Base-by-base conservation (phyloP, 768 basidiomycete genomes). In the Sutorius australiensis region DNA sequence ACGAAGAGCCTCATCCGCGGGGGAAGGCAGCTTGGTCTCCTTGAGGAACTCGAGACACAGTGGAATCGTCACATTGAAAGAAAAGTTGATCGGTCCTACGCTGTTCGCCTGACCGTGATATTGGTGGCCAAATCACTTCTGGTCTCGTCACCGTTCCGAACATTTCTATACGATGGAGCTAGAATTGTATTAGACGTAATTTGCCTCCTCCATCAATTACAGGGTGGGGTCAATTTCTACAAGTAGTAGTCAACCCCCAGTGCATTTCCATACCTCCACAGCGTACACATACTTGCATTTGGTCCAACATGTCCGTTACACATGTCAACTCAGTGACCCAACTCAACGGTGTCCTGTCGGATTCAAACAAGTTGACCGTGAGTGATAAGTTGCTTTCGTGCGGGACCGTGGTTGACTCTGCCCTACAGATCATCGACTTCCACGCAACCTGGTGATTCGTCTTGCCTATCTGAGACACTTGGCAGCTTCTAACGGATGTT, bases 361-460 rank as follows among this genome's bases (percentile, higher is more conserved):
- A 79, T 60, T 80, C 80, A 3, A 77, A 80, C 48, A 89, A 88
- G 64, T 66, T 90, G 28, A 79, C 86, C 21, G 89, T 89, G 50
- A 63, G 75, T 53, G 0, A 56, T 21, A 12, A 3, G 11, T 11
- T 27, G 0, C 42, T 24, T 30, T 37, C 46, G 38, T 6, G 17
- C 36, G 36, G 21, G 14, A 30, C 21, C 2, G 11, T 24, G 43
- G 38, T 41, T 56, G 36, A 39, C 38, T 16, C 27, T n/a, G 13
- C 44, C 38, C 19, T 50, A 21, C 44, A 89, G 88, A 84, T 92
- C 54, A 89, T 92, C 55, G 90, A 92, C 70, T 92, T 92, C 63
- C 87, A 91, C 67, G 90, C 90, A 50, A 80, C 84, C 55, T 92
- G 90, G 90, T 89, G 58, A 58, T 72, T 59, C 38, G 6, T 53